Percentiles rank a stretch among this genome's conserved stretches.
Conservation (phyloP, 2,329 filamentous ascomycete genomes). For the Cladophialophora yegresii region DNA sequence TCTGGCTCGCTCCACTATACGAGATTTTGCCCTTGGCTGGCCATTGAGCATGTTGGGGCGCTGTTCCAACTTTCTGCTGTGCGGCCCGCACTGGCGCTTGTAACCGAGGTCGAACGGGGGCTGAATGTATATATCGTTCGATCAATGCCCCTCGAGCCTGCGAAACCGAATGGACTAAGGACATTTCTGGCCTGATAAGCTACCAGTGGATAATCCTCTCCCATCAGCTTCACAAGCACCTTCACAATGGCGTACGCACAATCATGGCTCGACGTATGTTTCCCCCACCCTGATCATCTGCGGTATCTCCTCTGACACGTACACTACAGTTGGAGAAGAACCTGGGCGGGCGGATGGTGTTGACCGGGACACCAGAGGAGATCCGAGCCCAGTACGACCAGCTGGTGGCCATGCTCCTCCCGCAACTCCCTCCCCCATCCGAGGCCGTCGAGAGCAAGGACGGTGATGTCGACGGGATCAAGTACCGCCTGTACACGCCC, state of each 20-base stretch:
- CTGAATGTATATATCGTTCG: not conserved
- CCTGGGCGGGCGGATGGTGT: constrained; percentile 29
- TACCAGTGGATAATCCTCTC: not conserved
- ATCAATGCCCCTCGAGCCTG: not conserved
- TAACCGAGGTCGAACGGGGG: constrained; percentile 3
- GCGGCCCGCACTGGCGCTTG: not conserved
- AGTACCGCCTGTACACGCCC: constrained; percentile 33
- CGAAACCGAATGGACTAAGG: not conserved
- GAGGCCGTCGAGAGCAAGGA: constrained; percentile 34
- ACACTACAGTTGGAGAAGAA: constrained; percentile 30
- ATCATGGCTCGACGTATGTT: constrained; percentile 34
- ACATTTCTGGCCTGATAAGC: not conserved
- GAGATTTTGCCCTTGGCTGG: not conserved
- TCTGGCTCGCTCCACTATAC: not conserved
- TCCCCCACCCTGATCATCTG: not conserved
- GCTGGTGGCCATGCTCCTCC: constrained; percentile 26
- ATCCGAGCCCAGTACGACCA: constrained; percentile 29
- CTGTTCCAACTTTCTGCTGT: not conserved
- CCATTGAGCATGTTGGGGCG: not conserved
- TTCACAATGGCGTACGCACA: constrained; percentile 30
- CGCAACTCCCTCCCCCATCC: constrained; percentile 29
- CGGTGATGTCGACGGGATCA: constrained; percentile 32
- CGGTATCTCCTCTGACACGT: not conserved
- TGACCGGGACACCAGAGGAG: constrained; percentile 31
- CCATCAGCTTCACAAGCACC: not conserved